Evolutionary conservation across 1,139 yeast genomes (phyloP).

Genomic region (Wickerhamiella pararugosa): DNA sequence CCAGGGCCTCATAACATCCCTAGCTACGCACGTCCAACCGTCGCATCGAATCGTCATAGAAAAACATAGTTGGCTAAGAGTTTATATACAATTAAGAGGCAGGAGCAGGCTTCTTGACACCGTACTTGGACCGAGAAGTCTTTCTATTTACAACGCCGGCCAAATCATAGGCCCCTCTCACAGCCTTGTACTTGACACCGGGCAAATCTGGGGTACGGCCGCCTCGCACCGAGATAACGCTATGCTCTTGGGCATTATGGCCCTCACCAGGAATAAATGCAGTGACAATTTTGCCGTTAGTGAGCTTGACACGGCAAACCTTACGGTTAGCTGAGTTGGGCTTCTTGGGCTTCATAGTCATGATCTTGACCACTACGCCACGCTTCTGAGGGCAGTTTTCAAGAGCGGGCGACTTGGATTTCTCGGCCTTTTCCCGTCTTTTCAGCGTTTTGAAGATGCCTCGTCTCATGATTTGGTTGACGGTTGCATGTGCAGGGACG

Average conservation of each 20-base stretch:
- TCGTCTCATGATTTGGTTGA: constrained; percentile 29
- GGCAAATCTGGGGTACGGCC: constrained; percentile 98
- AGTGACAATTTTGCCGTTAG: constrained; percentile 77
- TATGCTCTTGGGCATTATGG: constrained; percentile 95
- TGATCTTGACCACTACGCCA: constrained; percentile 89
- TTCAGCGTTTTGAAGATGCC: constrained; percentile 25
- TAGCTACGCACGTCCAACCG: no score
- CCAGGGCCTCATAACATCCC: no score
- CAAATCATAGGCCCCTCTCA: constrained; percentile 87
- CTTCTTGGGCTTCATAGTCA: constrained; percentile 91
- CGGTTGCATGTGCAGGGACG: constrained; percentile 13
- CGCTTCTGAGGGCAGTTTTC: constrained; percentile 70
- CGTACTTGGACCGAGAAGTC: constrained; percentile 83
- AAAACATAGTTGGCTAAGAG: no score
- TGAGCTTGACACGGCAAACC: constrained; percentile 85
- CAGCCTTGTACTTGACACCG: constrained; percentile 89
- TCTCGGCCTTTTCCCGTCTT: constrained; percentile 27
- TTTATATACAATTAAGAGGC: constrained; percentile 8
- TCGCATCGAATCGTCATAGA: no score
- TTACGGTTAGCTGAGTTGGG: constrained; percentile 98
- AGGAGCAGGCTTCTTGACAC: constrained; percentile 72
- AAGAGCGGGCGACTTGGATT: constrained; percentile 65
- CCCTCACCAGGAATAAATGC: constrained; percentile 99
- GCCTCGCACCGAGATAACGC: constrained; percentile 89
- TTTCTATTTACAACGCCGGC: constrained; percentile 91